These are phyloP conservation scores for Cymbopogon flexuosus DNA, from an alignment of 202 grass and related monocot genomes.

Conservation along the genomic window DNA sequence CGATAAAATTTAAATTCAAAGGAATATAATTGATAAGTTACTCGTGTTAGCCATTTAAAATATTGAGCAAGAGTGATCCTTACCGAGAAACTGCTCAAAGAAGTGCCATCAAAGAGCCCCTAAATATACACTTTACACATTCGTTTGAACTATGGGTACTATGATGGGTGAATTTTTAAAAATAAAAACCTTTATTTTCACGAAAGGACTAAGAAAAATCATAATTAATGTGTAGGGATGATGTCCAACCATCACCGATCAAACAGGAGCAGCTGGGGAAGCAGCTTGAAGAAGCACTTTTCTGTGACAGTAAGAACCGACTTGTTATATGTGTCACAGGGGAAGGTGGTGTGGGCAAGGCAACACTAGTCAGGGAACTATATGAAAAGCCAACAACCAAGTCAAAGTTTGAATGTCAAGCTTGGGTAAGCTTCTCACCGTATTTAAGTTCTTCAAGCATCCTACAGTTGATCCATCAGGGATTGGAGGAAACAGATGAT, in stretches of 20 bases:
- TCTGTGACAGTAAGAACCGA: neutral
- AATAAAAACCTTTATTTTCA: neutral
- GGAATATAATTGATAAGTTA: no score
- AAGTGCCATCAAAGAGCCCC: no score
- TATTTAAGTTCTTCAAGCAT: neutral
- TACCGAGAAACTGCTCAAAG: no score
- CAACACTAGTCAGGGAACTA: constrained; percentile 1
- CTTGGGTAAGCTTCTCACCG: neutral
- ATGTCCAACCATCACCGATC: neutral
- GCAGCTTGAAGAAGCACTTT: neutral
- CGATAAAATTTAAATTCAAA: no score
- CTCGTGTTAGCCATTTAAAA: no score
- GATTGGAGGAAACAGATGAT: neutral
- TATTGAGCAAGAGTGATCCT: no score
- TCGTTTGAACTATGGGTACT: neutral
- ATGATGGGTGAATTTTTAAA: neutral
- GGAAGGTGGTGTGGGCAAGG: constrained; percentile 32
- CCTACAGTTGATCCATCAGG: neutral
- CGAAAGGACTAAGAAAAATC: neutral
- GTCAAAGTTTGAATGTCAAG: neutral
- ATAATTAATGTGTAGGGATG: neutral
- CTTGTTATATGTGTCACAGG: constrained; percentile 2
- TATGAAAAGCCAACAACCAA: neutral
- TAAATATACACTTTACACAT: no score
- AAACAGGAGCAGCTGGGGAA: neutral